phyloP scores from a whole-genome alignment of 768 basidiomycete genomes.

The Strobilomyces dryophilus region DNA sequence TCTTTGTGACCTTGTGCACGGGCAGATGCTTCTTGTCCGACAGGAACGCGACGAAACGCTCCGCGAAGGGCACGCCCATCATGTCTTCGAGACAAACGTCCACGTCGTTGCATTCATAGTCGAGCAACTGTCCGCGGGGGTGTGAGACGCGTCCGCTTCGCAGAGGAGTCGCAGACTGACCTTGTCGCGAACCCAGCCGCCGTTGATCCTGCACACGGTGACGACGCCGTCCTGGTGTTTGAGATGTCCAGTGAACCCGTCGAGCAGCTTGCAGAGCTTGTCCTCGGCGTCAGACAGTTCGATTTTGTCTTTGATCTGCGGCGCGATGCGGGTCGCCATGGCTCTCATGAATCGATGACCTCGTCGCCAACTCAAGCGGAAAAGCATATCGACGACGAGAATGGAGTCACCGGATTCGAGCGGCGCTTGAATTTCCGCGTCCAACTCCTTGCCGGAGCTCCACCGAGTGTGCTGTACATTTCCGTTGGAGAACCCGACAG shows the following conservation, averaged over 20 bases:
- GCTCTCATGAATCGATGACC: constrained; percentile 6
- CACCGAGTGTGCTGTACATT: constrained; percentile 7
- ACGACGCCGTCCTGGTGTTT: constrained; percentile 47
- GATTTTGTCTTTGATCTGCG: constrained; percentile 37
- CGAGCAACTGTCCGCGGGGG: constrained; percentile 58
- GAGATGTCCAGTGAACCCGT: constrained; percentile 65
- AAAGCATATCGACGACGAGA: neutral
- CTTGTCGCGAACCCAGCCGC: constrained; percentile 99
- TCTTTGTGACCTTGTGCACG: constrained; percentile 62
- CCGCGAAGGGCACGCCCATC: constrained; percentile 89
- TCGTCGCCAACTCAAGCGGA: constrained; percentile 7
- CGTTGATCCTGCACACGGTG: constrained; percentile 85
- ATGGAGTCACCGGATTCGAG: constrained; percentile 15
- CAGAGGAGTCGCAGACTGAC: constrained; percentile 38
- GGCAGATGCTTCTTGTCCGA: constrained; percentile 29
- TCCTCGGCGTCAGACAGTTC: constrained; percentile 65
- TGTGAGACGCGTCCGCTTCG: constrained; percentile 12
- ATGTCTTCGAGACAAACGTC: constrained; percentile 88
- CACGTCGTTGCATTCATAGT: constrained; percentile 81
- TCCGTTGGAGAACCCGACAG: neutral
- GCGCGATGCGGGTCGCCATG: constrained; percentile 33
- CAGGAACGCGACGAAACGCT: constrained; percentile 62
- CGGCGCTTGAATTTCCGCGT: constrained; percentile 22
- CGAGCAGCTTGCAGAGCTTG: constrained; percentile 69
- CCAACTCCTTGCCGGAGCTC: constrained; percentile 14